A percentile compares a stretch with the other conserved stretches of the same genome.
Conservation (phyloP, 148 eudicot genomes). For the Rhododendron williamsianum region DNA sequence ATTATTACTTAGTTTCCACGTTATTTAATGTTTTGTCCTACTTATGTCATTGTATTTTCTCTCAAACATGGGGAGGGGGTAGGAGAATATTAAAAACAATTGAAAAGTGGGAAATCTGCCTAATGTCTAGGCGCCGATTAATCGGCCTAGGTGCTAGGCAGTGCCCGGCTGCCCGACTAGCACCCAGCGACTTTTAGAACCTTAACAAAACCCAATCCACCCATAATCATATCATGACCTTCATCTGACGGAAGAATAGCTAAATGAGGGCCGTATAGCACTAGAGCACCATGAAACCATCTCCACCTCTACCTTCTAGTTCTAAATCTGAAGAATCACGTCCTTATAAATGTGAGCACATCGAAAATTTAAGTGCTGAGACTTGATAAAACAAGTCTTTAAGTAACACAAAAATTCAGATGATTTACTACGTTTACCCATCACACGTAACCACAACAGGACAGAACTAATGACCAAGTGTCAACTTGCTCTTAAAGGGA, state of each 20-base stretch:
- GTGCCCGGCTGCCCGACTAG: too few relatives aligned
- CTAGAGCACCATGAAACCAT: neutral
- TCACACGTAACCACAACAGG: neutral
- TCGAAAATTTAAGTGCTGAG: neutral
- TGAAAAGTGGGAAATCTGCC: neutral
- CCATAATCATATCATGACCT: neutral
- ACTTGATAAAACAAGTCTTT: neutral
- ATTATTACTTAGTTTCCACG: neutral
- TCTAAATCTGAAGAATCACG: neutral
- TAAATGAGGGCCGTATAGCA: neutral
- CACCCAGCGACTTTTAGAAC: too few relatives aligned
- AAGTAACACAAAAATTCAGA: neutral
- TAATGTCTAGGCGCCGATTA: neutral
- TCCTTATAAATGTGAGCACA: neutral
- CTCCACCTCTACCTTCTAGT: neutral
- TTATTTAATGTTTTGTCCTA: neutral
- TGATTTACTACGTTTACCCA: neutral
- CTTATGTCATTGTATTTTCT: neutral
- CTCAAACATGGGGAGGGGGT: neutral
- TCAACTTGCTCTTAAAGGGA: neutral
- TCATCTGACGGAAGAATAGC: neutral
- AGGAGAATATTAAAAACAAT: too few relatives aligned
- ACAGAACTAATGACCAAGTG: neutral
- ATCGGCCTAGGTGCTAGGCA: too few relatives aligned
- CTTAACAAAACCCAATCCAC: neutral